These are phyloP conservation scores for Grosmannia huntii DNA, from an alignment of 2,329 filamentous ascomycete species.

Conservation along the genomic window DNA sequence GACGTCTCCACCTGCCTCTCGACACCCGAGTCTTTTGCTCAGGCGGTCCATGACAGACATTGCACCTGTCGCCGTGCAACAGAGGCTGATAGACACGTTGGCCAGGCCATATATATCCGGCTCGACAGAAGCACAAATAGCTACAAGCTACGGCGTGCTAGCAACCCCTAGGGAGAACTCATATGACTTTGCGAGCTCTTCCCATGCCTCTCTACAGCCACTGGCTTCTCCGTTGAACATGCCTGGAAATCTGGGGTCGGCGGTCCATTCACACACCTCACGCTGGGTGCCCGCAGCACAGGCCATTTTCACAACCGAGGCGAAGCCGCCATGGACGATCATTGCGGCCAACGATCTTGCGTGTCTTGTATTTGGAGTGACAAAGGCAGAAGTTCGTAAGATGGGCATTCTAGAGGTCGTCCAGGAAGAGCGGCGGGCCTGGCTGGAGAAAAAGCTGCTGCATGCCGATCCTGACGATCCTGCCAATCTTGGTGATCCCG, in stretches of 20 bases:
- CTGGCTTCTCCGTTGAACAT: slow-evolving; percentile 27
- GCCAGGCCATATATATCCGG: slow-evolving; percentile 61
- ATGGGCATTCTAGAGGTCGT: slow-evolving; percentile 94
- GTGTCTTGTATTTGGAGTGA: slow-evolving; percentile 96
- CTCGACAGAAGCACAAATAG: neutral
- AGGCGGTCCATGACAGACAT: slow-evolving; percentile 86
- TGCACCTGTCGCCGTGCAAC: slow-evolving; percentile 59
- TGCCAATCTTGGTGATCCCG: slow-evolving; percentile 8
- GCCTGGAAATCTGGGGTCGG: slow-evolving; percentile 37
- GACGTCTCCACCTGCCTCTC: slow-evolving; percentile 41
- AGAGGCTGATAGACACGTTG: slow-evolving; percentile 73
- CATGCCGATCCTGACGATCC: slow-evolving; percentile 39
- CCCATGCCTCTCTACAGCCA: slow-evolving; percentile 16
- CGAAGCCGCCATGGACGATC: slow-evolving; percentile 85
- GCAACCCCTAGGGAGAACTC: neutral
- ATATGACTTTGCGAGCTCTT: neutral
- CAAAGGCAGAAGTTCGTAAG: slow-evolving; percentile 86
- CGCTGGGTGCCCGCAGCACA: slow-evolving; percentile 86
- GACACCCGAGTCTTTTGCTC: slow-evolving; percentile 46
- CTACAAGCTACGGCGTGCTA: neutral
- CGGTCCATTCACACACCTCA: slow-evolving; percentile 77
- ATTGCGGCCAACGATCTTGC: slow-evolving; percentile 92
- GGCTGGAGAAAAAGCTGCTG: slow-evolving; percentile 76
- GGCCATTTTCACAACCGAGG: slow-evolving; percentile 94
- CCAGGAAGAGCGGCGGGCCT: slow-evolving; percentile 73